Conservation (phyloP, 768 basidiomycete species). For the Auricularia cornea region DNA sequence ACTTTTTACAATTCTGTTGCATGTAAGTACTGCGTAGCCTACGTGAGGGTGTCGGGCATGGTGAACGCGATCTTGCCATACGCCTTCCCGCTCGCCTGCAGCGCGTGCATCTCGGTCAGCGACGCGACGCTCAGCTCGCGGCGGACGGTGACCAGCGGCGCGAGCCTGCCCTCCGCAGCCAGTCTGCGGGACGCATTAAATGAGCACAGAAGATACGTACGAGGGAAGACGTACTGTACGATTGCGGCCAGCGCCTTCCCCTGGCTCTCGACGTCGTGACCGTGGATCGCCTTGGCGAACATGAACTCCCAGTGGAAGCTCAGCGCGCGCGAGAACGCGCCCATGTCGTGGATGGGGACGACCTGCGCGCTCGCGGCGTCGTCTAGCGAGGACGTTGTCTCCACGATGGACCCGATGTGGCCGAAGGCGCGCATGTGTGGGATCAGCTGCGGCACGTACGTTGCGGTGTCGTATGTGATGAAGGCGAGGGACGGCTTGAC, state of each 20-base stretch:
- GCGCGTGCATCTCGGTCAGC: slow-evolving; percentile 3
- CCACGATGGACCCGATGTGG: slow-evolving; percentile 5
- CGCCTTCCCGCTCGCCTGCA: slow-evolving; percentile 2
- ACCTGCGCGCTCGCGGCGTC: background rate
- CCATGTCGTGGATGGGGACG: background rate
- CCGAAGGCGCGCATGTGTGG: background rate
- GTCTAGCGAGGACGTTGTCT: background rate
- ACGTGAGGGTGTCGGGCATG: background rate
- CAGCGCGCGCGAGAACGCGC: background rate
- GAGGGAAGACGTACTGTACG: no score
- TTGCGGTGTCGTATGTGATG: background rate
- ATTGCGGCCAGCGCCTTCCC: background rate
- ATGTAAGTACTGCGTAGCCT: background rate
- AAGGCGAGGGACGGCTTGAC: background rate
- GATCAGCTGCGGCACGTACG: background rate
- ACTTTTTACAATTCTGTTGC: no score
- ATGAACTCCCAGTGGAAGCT: slow-evolving; percentile 6
- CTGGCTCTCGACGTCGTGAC: background rate
- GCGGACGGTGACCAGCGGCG: background rate
- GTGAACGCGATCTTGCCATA: slow-evolving; percentile 3
- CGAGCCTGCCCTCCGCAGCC: background rate
- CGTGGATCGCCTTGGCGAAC: background rate
- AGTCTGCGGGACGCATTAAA: background rate
- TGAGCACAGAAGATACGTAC: no score
- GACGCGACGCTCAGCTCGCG: background rate